Percentiles rank a stretch among this genome's conserved stretches.
Evolutionary conservation across 1,284 basidiomycete genomes (phyloP).

Genomic region (Leccinum pallidistipes): DNA sequence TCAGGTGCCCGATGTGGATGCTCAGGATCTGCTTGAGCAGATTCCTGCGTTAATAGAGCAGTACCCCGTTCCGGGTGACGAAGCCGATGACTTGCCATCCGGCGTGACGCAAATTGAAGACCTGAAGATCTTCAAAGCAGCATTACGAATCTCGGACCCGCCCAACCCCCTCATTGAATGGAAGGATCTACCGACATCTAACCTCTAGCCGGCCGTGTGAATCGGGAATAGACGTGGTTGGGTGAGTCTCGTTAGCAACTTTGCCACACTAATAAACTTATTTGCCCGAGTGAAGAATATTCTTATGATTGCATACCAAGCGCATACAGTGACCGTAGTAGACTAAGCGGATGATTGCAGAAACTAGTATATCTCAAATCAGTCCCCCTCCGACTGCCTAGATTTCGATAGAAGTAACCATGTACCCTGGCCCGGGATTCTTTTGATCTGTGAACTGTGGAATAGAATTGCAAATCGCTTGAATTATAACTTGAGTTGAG

Average conservation of each 20-base stretch:
- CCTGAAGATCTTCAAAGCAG: conserved; percentile 69
- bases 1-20: conserved; percentile 42
- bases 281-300: background rate
- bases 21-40: conserved; percentile 49
- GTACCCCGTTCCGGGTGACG: conserved; percentile 45
- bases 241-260: background rate
- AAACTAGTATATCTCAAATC: background rate
- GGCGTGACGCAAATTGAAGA: conserved; percentile 69
- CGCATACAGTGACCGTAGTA: background rate
- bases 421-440: background rate
- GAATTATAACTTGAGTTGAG: background rate
- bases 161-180: conserved; percentile 65
- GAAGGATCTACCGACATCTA: conserved; percentile 63
- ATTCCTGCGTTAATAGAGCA: conserved; percentile 43
- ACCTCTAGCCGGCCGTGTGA: conserved; percentile 33
- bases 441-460: background rate
- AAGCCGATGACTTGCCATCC: conserved; percentile 46
- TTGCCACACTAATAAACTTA: background rate
- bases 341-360: background rate
- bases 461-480: background rate
- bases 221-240: background rate
- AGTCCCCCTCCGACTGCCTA: too few species aligned
- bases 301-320: background rate
- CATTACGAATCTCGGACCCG: conserved; percentile 50
- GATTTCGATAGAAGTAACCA: background rate